Percentiles rank a stretch among this genome's conserved stretches.
These are phyloP conservation scores for Elaeis guineensis DNA, from an alignment of 176 grass and related monocot species.

Conservation along the genomic window DNA sequence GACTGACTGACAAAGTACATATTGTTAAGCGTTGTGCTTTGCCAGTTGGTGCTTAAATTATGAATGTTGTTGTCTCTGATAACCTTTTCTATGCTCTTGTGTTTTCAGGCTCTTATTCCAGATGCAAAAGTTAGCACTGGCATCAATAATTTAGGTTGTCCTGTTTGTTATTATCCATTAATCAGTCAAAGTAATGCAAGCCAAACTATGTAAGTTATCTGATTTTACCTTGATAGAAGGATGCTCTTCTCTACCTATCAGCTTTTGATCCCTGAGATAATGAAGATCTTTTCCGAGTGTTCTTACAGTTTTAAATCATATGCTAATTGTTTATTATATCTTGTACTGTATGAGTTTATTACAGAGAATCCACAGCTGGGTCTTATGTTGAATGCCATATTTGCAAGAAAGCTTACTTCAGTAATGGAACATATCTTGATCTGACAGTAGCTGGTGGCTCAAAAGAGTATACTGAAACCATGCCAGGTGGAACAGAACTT, in stretches of 20 bases:
- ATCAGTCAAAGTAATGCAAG: constrained; percentile 18
- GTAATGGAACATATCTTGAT: no score
- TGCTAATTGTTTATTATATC: background rate
- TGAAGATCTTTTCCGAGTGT: no score
- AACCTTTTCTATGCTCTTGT: background rate
- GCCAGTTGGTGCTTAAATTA: background rate
- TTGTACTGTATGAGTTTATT: background rate
- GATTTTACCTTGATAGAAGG: background rate
- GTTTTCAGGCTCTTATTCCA: constrained; percentile 25
- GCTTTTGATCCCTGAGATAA: no score
- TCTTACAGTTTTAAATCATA: background rate
- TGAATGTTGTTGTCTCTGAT: background rate
- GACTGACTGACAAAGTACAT: no score
- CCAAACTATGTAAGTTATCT: constrained; percentile 23
- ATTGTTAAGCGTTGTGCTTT: background rate
- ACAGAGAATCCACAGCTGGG: no score
- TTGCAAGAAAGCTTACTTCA: no score
- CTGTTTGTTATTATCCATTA: constrained; percentile 71
- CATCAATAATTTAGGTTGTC: constrained; percentile 46
- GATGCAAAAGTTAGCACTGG: constrained; percentile 8
- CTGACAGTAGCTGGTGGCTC: constrained; percentile 10
- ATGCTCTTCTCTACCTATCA: no score
- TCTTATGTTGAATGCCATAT: no score
- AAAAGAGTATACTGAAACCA: constrained; percentile 50
- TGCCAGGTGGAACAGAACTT: constrained; percentile 54